These are phyloP conservation scores for Calonectria naviculata DNA, from an alignment of 2,329 filamentous ascomycete genomes.

Conservation along the genomic window DNA sequence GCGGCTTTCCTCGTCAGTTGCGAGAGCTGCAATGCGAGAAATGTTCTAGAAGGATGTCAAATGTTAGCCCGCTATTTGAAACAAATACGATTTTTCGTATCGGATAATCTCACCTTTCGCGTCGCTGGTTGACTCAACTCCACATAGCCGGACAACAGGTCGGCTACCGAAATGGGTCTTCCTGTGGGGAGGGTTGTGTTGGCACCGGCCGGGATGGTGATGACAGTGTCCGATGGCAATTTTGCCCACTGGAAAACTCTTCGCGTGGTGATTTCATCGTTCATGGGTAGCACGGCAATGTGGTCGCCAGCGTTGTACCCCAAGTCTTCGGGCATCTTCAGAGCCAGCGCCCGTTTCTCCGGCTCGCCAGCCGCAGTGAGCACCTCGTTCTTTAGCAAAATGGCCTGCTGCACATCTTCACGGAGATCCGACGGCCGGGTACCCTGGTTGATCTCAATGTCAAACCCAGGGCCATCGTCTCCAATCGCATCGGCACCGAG, in stretches of 20 bases:
- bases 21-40: conserved; percentile 28
- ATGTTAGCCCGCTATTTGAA: not conserved
- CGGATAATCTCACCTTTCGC: conserved; percentile 60
- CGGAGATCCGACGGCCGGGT: conserved; percentile 63
- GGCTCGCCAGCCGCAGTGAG: conserved; percentile 60
- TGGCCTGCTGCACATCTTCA: conserved; percentile 69
- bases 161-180: conserved; percentile 66
- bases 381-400: conserved; percentile 62
- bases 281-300: conserved; percentile 75
- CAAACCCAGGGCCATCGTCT: conserved; percentile 43
- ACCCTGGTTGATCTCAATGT: conserved; percentile 57
- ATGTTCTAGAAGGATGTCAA: conserved; percentile 44
- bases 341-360: conserved; percentile 68
- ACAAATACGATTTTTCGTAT: not conserved
- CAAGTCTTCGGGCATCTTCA: conserved; percentile 70
- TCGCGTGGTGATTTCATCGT: conserved; percentile 68
- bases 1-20: conserved; percentile 46
- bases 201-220: conserved; percentile 60
- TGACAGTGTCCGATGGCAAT: conserved; percentile 70
- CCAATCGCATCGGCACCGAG: conserved; percentile 58
- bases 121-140: conserved; percentile 77
- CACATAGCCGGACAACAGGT: conserved; percentile 73
- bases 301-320: conserved; percentile 78
- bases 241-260: conserved; percentile 71
- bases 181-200: conserved; percentile 62